Base-by-base conservation (phyloP, 2,329 filamentous ascomycete genomes). In the Apiospora pterosperma region DNA sequence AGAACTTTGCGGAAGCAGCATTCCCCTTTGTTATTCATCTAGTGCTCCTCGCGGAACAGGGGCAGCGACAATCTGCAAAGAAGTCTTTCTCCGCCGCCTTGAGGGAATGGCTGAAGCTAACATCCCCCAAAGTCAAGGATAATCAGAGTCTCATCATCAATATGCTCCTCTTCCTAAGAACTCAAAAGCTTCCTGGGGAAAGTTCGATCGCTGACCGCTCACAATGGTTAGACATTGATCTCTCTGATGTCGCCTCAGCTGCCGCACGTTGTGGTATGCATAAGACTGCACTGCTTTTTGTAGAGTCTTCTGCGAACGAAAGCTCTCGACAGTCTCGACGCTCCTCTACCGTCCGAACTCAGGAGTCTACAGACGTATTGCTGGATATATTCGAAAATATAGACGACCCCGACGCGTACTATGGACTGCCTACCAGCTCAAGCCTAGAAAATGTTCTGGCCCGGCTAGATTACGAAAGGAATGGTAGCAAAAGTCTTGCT, bases 371-470 rank as follows among this genome's bases (percentile, higher is more conserved):
- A 4, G 87, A 92, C 36, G 82, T 96, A 1, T 81, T 98, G 14
- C 83, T 97, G 55, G 82, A 86, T 0, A 94, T 99, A 3, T 99
- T 96, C 75, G 91, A 92, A 73, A 95, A 92, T 66, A 91, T 99
- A 59, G 94, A 97, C 73, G 96, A 99, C 72, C 95, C 94, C 1
- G 96, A 99, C 76, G 90, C 93, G 0, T 99, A 97, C 76, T 99
- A 99, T 74, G 96, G 96, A 4, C 84, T 97, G 8, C 87, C 92
- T 48, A 91, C 96, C 76, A 87, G 87, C 44, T 86, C 93, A 7
- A 93, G 89, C 64, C 79, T 99, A 19, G 82, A 86, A 19, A 92
- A 90, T 12, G 90, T 98, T 1, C 82, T 98, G 65, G 87, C 90
- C 61, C 89, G 92, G 11, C 84, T 98, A 5, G 93, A 97, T 69